Evolutionary conservation across 495 filamentous ascomycete species (phyloP).

Genomic region (Hyaloscypha finlandica): DNA sequence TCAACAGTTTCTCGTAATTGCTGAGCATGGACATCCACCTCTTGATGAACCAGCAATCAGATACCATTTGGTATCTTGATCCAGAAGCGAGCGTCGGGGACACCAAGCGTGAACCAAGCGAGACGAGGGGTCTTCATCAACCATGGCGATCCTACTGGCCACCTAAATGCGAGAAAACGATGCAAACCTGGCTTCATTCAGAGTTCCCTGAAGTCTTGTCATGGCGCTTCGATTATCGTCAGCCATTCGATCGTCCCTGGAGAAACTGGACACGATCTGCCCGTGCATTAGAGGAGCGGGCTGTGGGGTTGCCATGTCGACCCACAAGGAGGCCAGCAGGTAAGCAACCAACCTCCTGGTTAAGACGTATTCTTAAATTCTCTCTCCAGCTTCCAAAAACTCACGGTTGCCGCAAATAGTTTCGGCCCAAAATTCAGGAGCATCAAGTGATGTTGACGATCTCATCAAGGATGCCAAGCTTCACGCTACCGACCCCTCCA

Average conservation of each 20-base stretch:
- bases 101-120: neutral
- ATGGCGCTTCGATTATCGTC: conserved; percentile 9
- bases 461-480: neutral
- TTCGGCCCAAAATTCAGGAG: neutral
- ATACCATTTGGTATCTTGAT: neutral
- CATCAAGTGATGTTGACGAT: neutral
- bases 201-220: conserved; percentile 13
- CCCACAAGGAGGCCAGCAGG: neutral
- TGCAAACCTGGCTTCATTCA: conserved; percentile 5
- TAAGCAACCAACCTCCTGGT: neutral
- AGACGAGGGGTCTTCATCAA: neutral
- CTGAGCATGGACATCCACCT: neutral
- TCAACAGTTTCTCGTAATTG: neutral
- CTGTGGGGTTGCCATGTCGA: neutral
- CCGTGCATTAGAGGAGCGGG: conserved; percentile 4
- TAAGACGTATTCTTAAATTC: neutral
- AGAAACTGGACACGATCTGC: conserved; percentile 11
- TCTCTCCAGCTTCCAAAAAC: neutral
- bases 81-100: neutral
- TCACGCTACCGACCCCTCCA: neutral
- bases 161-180: neutral
- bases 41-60: neutral
- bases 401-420: neutral
- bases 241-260: conserved; percentile 16
- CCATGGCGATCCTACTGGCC: conserved; percentile 14